Conservation (phyloP, 176 grass and related monocot species). For the Musa beccarii region DNA sequence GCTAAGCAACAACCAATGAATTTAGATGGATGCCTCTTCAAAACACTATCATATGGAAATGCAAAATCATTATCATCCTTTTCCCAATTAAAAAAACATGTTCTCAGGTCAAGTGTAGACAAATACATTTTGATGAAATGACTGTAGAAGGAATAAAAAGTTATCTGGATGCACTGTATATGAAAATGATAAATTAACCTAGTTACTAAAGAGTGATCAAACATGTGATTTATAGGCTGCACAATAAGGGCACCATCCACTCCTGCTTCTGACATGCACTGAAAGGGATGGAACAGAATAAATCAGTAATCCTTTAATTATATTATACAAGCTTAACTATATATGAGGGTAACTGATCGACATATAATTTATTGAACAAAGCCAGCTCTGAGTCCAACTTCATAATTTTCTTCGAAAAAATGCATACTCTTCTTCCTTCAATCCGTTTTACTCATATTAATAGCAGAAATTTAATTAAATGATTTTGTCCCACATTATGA, state of each 20-base stretch:
- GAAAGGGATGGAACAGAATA: conserved; percentile 4
- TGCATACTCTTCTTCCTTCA: background rate
- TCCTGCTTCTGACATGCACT: conserved; percentile 77
- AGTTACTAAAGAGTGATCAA: conserved; percentile 72
- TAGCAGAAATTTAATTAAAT: background rate
- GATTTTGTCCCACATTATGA: background rate
- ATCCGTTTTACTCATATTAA: background rate
- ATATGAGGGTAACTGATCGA: too few species aligned
- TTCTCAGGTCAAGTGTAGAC: background rate
- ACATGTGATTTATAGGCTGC: conserved; percentile 87
- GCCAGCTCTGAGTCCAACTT: too few species aligned
- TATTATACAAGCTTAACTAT: background rate
- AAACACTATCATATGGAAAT: conserved; percentile 34
- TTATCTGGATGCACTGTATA: background rate
- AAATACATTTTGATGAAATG: background rate
- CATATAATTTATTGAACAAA: background rate
- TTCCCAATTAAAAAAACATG: background rate
- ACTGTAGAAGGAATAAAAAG: background rate
- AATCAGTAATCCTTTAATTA: background rate
- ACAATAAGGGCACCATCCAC: conserved; percentile 81
- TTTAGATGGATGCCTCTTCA: conserved; percentile 81
- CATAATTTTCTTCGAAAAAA: background rate
- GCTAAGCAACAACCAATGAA: conserved; percentile 81
- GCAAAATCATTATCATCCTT: background rate
- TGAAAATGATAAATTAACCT: conserved; percentile 35